Base-by-base conservation (phyloP, 1,139 yeast genomes). In the Blastobotrys aristatus region DNA sequence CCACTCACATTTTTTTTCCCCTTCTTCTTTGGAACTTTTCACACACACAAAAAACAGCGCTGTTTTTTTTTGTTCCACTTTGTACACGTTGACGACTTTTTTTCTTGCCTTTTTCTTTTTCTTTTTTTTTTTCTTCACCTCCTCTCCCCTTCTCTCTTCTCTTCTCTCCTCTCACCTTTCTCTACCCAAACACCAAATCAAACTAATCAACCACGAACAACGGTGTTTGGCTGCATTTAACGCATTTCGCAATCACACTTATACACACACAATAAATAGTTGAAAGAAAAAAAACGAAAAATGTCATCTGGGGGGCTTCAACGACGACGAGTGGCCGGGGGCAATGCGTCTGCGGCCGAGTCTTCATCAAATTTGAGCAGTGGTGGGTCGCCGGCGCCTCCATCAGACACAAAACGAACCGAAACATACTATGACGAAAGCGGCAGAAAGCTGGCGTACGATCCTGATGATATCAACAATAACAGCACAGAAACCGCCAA, bases 391-490 rank as follows among this genome's bases (percentile, higher is more conserved):
- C 44, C 39, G 3, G 33, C 21, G 24, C 38, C 33, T 32, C 24
- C 33, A 18, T 16, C 43, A 16, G 16, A 29, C n/a, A 13, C 30
- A 29, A 39, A 22, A 21, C 35, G 46, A n/a, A 36, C 46, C 2
- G 46, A 43, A 37, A 21, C 46, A 21, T 43, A 43, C 26, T 43
- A 18, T 26, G 45, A 46, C 34, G 58, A 57, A 34, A 60, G 67
- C 46, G 73, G 69, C 52, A 85, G 79, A 62, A 83, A 82, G 62
- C 77, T 90, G 49, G 97, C 94, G 13, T 84, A 80, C 60, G 97
- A 90, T 65, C 89, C 94, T 32, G 74, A 77, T 36, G 94, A 84
- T 62, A 71, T 80, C 49, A 72, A 69, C 47, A 72, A 69, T 46
- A 75, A 72, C 49, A 72, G 71, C 33, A 66, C 65, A 34, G 80